These are phyloP conservation scores for Chenopodium formosanum DNA, from an alignment of 148 eudicot species.

Conservation along the genomic window DNA sequence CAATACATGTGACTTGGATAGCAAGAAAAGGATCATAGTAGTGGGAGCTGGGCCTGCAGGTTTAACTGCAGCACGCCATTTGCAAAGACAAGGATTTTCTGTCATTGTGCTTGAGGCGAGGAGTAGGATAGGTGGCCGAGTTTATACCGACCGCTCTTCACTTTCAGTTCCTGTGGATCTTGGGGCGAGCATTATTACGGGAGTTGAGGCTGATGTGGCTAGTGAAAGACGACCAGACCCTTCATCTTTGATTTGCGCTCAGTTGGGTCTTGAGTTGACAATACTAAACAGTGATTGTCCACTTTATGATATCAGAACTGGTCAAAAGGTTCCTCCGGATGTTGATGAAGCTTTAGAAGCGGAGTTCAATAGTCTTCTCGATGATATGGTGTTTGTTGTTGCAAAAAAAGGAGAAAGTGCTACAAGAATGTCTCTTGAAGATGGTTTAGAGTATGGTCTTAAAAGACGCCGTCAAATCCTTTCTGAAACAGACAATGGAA, in stretches of 20 bases:
- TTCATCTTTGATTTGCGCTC: conserved; percentile 90
- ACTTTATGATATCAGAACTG: conserved; percentile 81
- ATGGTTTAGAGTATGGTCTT: conserved; percentile 89
- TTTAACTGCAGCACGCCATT: conserved; percentile 90
- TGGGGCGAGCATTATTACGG: conserved; percentile 99
- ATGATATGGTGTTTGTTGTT: conserved; percentile 80
- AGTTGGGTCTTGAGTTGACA: conserved; percentile 93
- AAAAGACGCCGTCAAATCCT: conserved; percentile 53
- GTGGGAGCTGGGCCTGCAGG: conserved; percentile 99
- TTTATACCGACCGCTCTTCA: conserved; percentile 81
- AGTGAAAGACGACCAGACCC: conserved; percentile 97
- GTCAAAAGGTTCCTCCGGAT: conserved; percentile 80
- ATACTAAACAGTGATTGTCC: conserved; percentile 97
- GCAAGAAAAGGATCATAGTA: conserved; percentile 63
- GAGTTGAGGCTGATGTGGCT: conserved; percentile 95
- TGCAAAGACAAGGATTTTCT: conserved; percentile 85
- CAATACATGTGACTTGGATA: conserved; percentile 34
- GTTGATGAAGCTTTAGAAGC: conserved; percentile 89
- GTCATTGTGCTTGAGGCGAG: conserved; percentile 90
- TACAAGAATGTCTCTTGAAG: conserved; percentile 87
- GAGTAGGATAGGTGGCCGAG: conserved; percentile 91
- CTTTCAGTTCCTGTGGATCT: conserved; percentile 99
- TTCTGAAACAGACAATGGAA: conserved; percentile 25
- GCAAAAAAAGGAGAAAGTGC: conserved; percentile 88
- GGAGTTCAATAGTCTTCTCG: conserved; percentile 87